Evolutionary conservation across 768 basidiomycete species (phyloP).

Genomic region (Phanerochaete carnosa): DNA sequence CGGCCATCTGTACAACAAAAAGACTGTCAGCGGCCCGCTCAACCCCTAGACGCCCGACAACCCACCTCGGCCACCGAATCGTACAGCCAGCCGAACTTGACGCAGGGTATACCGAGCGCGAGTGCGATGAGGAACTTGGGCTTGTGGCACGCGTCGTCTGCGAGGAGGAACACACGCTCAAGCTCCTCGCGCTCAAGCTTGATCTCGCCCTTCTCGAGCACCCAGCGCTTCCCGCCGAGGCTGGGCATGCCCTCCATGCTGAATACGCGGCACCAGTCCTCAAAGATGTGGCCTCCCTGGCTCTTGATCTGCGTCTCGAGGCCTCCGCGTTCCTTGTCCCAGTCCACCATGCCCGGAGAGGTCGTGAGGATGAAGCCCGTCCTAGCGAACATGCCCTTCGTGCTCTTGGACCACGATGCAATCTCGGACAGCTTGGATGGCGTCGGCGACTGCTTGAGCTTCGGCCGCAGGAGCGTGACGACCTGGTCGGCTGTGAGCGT

Average conservation of each 20-base stretch:
- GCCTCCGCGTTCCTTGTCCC: constrained; percentile 38
- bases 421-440: constrained; percentile 45
- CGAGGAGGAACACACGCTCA: constrained; percentile 60
- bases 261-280: constrained; percentile 59
- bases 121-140: constrained; percentile 81
- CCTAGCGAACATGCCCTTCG: constrained; percentile 32
- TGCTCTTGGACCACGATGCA: constrained; percentile 31
- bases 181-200: constrained; percentile 40
- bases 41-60: no score
- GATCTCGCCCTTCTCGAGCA: constrained; percentile 45
- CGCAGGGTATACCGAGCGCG: constrained; percentile 82
- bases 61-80: constrained; percentile 32
- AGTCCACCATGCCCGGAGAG: constrained; percentile 32
- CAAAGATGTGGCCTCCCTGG: constrained; percentile 55
- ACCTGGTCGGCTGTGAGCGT: constrained; percentile 39
- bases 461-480: constrained; percentile 38
- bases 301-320: constrained; percentile 42
- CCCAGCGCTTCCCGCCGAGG: constrained; percentile 48
- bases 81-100: constrained; percentile 56
- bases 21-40: no score
- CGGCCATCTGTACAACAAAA: background rate
- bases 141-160: constrained; percentile 65
- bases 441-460: constrained; percentile 38
- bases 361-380: constrained; percentile 62
- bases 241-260: constrained; percentile 50